Conservation (phyloP, 768 basidiomycete species). For the Ramaria rubella region DNA sequence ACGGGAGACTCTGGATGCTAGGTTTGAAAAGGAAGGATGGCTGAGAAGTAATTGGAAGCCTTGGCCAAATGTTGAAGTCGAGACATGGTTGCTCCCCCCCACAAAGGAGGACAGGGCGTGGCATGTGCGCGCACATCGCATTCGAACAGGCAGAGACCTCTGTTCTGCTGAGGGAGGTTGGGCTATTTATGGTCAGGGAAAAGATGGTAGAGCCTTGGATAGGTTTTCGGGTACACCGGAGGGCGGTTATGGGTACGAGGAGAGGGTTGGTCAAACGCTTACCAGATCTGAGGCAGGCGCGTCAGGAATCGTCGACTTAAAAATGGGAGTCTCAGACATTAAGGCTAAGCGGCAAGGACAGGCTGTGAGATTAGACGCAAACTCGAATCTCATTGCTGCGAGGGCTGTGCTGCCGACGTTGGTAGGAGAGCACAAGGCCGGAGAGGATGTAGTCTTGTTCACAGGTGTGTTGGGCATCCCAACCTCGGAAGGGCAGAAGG, state of each 20-base stretch:
- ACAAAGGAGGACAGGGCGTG: slow-evolving; percentile 48
- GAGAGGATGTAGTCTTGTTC: slow-evolving; percentile 48
- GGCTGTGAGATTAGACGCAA: slow-evolving; percentile 62
- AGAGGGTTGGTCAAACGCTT: slow-evolving; percentile 41
- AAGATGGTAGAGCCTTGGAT: slow-evolving; percentile 52
- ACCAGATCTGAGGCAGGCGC: slow-evolving; percentile 56
- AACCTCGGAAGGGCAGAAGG: slow-evolving; percentile 10
- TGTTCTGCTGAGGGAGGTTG: slow-evolving; percentile 63
- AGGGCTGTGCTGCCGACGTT: slow-evolving; percentile 65
- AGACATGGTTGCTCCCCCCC: slow-evolving; percentile 71
- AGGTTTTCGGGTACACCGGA: slow-evolving; percentile 16
- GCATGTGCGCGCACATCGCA: slow-evolving; percentile 65
- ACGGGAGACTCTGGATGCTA: slow-evolving; percentile 54
- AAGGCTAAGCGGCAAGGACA: slow-evolving; percentile 25
- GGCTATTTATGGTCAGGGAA: slow-evolving; percentile 61
- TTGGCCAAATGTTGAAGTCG: slow-evolving; percentile 64
- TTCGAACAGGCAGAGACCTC: slow-evolving; percentile 45
- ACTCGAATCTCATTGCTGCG: slow-evolving; percentile 62
- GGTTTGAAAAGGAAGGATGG: slow-evolving; percentile 45
- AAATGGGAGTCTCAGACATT: slow-evolving; percentile 13
- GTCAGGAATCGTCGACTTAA: slow-evolving; percentile 53
- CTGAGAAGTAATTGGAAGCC: slow-evolving; percentile 69
- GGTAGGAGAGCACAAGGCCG: slow-evolving; percentile 37
- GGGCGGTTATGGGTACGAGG: slow-evolving; percentile 37
- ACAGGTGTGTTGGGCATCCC: slow-evolving; percentile 64